Base-by-base conservation (phyloP, 768 basidiomycete species). In the Coprinellus micaceus region DNA sequence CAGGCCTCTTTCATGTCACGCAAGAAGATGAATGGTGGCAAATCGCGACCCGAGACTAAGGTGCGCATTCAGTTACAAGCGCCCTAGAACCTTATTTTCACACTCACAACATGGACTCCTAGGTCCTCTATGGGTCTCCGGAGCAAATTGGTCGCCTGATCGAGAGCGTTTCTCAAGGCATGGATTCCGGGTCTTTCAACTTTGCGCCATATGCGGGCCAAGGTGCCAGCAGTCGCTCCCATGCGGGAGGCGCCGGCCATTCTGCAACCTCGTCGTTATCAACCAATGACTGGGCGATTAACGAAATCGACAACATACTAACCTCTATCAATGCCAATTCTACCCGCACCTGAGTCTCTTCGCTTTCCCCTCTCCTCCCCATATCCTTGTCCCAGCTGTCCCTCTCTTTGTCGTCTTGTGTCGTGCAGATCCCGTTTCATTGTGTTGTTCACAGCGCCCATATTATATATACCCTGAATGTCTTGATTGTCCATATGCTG, bases 121-220 rank as follows among this genome's bases (percentile, higher is more conserved):
- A 90, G 88, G 82, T 89, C 58, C 88, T 85, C 70, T 86, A 85
- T 69, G 87, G 86, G 62, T 83, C 89, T 17, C 77, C 87, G 22
- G 81, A 84, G 40, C 86, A 91, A 59, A 92, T 94, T 67, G 89
- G 88, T 41, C 88, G 85, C 61, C 77, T 94, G 57, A 91, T 94
- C 56, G 91, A 94, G 66, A 83, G 74, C 63, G 82, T 94, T 66
- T 91, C 91, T 46, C 85, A 85, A 67, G 87, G 85, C 29, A 83
- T 84, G 75, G 91, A 94, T 60, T 78, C 89, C 40, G 91, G 89
- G 45, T 87, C 90, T 36, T 91, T 92, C 77, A 92, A 92, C 65
- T 83, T 92, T 65, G 65, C 78, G 36, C 80, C 84, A 12, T 44
- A 29, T 39, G 28, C 65, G 68, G 41, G 64, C 47, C 69, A 75